Conservation (phyloP, 2,329 filamentous ascomycete genomes). For the Hirsutella minnesotensis region DNA sequence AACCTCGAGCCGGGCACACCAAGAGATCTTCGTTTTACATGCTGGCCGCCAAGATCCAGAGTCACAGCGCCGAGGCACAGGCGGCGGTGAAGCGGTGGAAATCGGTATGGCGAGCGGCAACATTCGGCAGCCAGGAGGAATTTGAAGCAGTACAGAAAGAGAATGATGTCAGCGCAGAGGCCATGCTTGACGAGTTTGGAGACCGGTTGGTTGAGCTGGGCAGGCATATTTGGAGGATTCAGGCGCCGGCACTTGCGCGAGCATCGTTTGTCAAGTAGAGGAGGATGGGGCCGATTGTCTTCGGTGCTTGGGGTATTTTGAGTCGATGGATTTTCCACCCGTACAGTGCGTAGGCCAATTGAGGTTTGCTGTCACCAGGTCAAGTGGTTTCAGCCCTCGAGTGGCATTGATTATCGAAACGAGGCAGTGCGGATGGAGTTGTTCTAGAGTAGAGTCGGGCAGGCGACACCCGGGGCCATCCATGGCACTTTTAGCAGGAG, state of each 20-base stretch:
- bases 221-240: conserved; percentile 20
- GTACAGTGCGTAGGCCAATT: too few relatives aligned
- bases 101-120: conserved; percentile 23
- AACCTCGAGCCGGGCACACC: conserved; percentile 26
- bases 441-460: too few relatives aligned
- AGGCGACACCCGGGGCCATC: too few relatives aligned
- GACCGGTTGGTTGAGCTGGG: conserved; percentile 17
- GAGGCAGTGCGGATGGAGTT: too few relatives aligned
- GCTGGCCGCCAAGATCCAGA: conserved; percentile 30
- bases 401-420: too few relatives aligned
- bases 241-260: conserved; percentile 17
- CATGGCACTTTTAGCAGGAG: too few relatives aligned
- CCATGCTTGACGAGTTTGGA: conserved; percentile 24
- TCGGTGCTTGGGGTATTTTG: background rate
- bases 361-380: too few relatives aligned
- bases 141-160: conserved; percentile 3
- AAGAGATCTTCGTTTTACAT: conserved; percentile 41
- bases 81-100: conserved; percentile 28
- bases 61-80: conserved; percentile 16
- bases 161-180: conserved; percentile 1
- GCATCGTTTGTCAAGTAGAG: background rate
- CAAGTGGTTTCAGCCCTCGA: too few relatives aligned
- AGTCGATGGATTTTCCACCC: too few relatives aligned
- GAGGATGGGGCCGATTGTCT: background rate
- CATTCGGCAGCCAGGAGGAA: conserved; percentile 21